phyloP scores from a whole-genome alignment of 345 rosid genomes.

The Trapa incisa region DNA sequence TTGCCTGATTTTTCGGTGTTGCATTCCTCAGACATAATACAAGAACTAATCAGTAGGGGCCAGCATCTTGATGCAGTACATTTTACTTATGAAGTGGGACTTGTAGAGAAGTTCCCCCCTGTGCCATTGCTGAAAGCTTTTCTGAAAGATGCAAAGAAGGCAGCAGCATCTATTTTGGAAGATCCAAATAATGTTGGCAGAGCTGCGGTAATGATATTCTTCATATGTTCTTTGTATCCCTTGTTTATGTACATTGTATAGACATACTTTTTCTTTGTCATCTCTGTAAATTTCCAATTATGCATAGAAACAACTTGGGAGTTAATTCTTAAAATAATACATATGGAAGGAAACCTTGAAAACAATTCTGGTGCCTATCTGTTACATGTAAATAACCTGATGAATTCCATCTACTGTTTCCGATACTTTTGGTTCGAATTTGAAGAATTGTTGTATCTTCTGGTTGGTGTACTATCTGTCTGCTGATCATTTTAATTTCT shows the following conservation, averaged over 20 bases:
- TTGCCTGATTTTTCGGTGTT: neutral
- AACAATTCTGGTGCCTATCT: neutral
- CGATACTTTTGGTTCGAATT: neutral
- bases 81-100: conserved; percentile 92
- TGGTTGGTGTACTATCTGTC: neutral
- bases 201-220: conserved; percentile 46
- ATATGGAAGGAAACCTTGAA: too few relatives aligned
- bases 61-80: conserved; percentile 99
- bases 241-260: neutral
- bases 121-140: conserved; percentile 78
- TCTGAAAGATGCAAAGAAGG: conserved; percentile 89
- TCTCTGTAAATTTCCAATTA: neutral
- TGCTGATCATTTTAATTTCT: neutral
- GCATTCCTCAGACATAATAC: conserved; percentile 54
- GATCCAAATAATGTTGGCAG: conserved; percentile 76
- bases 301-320: neutral
- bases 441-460: neutral
- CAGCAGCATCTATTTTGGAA: conserved; percentile 67
- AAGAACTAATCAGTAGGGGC: conserved; percentile 76
- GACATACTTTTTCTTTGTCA: neutral
- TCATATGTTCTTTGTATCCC: neutral
- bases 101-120: conserved; percentile 73
- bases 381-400: neutral
- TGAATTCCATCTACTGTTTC: neutral
- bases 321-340: neutral